Percentiles rank a stretch among this genome's conserved stretches.
Evolutionary conservation across 208 protist genomes (phyloP).

Genomic region (Strigomonas culicis): DNA sequence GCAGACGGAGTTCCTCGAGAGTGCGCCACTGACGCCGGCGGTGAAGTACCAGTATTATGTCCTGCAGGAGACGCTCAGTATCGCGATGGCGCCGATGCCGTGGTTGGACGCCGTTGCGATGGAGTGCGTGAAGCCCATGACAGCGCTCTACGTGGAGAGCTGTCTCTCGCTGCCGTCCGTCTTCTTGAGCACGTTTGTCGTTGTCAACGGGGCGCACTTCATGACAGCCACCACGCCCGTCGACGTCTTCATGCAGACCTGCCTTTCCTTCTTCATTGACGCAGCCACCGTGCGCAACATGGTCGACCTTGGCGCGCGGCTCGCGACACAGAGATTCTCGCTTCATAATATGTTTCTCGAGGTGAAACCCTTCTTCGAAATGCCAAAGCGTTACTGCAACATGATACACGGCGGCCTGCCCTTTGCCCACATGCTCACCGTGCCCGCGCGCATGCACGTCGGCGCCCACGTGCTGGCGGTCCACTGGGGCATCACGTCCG

Average conservation of each 20-base stretch:
- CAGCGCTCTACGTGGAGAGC: conserved; percentile 52
- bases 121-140: conserved; percentile 32
- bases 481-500: conserved; percentile 17
- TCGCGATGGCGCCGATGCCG: conserved; percentile 50
- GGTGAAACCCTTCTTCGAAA: conserved; percentile 15
- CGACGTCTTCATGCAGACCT: conserved; percentile 36
- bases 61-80: conserved; percentile 57
- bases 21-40: conserved; percentile 30
- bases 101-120: conserved; percentile 42
- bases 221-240: conserved; percentile 24
- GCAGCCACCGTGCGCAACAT: conserved; percentile 34
- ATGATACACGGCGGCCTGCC: conserved; percentile 48
- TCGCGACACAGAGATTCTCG: not conserved
- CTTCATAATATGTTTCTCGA: conserved; percentile 1
- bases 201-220: conserved; percentile 39
- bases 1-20: conserved; percentile 12
- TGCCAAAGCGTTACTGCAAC: conserved; percentile 30
- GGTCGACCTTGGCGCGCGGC: conserved; percentile 17
- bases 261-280: conserved; percentile 47
- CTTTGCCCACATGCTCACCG: conserved; percentile 26
- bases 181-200: conserved; percentile 54
- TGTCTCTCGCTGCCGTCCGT: conserved; percentile 47
- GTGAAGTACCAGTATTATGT: conserved; percentile 76
- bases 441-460: conserved; percentile 39
- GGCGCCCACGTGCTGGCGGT: conserved; percentile 26